Base-by-base conservation (phyloP, 306 rosid species). In the Psophocarpus tetragonolobus region DNA sequence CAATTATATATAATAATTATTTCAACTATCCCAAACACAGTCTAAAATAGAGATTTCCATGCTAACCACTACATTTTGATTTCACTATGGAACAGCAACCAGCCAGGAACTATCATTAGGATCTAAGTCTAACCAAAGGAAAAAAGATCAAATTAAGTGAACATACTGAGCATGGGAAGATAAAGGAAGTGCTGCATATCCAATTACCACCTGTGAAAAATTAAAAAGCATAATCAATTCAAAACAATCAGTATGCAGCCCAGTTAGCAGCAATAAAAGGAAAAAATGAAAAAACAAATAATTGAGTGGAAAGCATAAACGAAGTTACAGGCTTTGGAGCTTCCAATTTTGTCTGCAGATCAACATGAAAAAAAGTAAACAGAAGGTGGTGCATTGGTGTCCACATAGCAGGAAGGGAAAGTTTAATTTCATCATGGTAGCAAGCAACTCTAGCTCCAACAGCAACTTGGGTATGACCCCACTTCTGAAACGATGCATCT, bases 371-470 rank as follows among this genome's bases (percentile, higher is more conserved):
- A 74, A 95, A 91, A 20, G 97, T 89, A 84, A 95, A 95, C 33
- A 95, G 82, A 80, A 95, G 91, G 86, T 95, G 97, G 85, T 92
- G 97, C 41, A 66, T 86, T 51, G 99, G 97, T 50, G 97, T 89
- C 99, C 99, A 95, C 72, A 81, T 86, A 77, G 99, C 97, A 74
- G 99, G 99, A 77, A 95, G 97, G 53, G 96, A 88, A 73, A 95
- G 96, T 84, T 95, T 95, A 58, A 95, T 81, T 85, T 95, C 99
- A 64, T 95, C 99, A 74, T 95, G 99, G 85, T 89, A 95, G 82
- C 84, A 82, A 74, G 88, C 88, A 83, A 75, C 85, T 81, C 97
- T 91, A 26, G 99, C 89, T 86, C 97, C 97, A 75, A 85, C 83
- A 71, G 99, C 93, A 33, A 95, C 88, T 91, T 95, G 99, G 42